phyloP scores from a whole-genome alignment of 257 asterid species.

The Plantago elongata region DNA sequence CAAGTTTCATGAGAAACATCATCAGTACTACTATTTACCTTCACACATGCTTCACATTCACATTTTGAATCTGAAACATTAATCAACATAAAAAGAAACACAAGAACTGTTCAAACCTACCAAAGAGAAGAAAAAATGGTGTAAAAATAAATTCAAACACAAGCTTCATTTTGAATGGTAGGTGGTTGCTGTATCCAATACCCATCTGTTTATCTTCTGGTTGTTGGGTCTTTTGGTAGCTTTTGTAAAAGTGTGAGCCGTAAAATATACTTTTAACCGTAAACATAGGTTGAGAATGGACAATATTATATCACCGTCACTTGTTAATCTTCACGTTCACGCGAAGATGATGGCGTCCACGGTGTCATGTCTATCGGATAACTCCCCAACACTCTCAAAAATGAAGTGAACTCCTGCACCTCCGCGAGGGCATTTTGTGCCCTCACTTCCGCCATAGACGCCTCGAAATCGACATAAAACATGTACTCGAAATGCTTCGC shows the following conservation, averaged over 20 bases:
- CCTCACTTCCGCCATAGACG: constrained; percentile 83
- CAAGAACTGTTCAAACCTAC: constrained; percentile 1
- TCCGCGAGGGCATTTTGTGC: constrained; percentile 90
- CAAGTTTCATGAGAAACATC: background rate
- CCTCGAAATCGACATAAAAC: constrained; percentile 84
- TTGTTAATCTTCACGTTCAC: background rate
- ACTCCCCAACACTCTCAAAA: constrained; percentile 84
- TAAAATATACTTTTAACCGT: background rate
- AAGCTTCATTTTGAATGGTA: background rate
- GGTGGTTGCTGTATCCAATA: background rate
- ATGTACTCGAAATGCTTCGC: constrained; percentile 82
- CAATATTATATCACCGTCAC: background rate
- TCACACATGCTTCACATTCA: background rate
- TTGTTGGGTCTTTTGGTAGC: background rate
- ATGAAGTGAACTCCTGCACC: constrained; percentile 87
- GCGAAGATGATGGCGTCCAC: constrained; percentile 43
- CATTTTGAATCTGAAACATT: background rate
- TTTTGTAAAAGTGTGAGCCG: background rate
- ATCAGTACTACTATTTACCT: background rate
- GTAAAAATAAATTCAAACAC: background rate
- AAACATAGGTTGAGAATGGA: background rate
- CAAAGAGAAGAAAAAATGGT: background rate
- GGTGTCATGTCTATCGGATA: constrained; percentile 97
- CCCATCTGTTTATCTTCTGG: background rate
- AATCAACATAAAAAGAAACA: background rate